Evolutionary conservation across 305 asterid species (phyloP).

Genomic region (Fraxinus sp.): DNA sequence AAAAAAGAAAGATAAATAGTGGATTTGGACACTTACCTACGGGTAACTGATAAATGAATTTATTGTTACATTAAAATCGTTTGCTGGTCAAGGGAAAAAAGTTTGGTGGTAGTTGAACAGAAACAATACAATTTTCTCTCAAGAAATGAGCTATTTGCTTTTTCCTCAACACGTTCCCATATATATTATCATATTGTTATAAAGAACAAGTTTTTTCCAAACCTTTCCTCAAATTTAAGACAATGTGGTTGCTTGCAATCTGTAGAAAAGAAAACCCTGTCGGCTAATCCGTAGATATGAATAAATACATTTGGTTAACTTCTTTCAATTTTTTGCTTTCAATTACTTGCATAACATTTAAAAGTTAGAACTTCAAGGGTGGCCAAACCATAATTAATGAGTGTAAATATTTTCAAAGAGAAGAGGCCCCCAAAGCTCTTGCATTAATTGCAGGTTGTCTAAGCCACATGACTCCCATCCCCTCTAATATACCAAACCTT

Average conservation of each 20-base stretch:
- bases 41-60: constrained; percentile 45
- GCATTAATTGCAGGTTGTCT: constrained; percentile 28
- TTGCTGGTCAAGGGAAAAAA: constrained; percentile 44
- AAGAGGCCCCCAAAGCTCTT: constrained; percentile 20
- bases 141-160: constrained; percentile 1
- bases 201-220: constrained; percentile 25
- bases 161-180: neutral
- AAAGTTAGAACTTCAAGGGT: neutral
- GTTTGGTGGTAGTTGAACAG: constrained; percentile 79
- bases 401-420: constrained; percentile 20
- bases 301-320: neutral
- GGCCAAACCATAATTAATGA: constrained; percentile 29
- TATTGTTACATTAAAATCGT: constrained; percentile 44
- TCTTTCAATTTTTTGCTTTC: neutral
- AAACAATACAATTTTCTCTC: neutral
- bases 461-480: constrained; percentile 37
- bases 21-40: constrained; percentile 45
- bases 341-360: neutral
- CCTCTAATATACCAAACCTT: constrained; percentile 19
- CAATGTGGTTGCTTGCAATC: constrained; percentile 34
- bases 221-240: neutral
- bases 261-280: constrained; percentile 1
- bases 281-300: neutral
- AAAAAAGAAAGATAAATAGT: neutral
- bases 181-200: neutral